These are phyloP conservation scores for Multifurca ochricompacta DNA, from an alignment of 768 basidiomycete species.

Conservation along the genomic window DNA sequence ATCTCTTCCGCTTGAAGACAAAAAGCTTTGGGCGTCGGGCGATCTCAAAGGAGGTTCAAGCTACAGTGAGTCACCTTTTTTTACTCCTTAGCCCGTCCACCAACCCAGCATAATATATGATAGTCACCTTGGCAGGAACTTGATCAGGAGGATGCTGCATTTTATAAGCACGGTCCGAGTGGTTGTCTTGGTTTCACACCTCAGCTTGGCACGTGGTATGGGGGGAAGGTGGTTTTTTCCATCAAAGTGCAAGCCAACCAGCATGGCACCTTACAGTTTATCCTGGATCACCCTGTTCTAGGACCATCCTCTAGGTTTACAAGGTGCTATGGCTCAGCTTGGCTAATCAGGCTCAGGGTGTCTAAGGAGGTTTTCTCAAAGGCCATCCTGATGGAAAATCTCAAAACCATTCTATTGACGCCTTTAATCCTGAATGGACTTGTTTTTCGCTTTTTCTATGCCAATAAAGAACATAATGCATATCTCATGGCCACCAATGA, in stretches of 20 bases:
- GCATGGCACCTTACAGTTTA: slow-evolving; percentile 29
- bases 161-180: slow-evolving; percentile 27
- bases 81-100: not conserved
- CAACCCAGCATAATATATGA: slow-evolving; percentile 4
- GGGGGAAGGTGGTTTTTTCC: slow-evolving; percentile 51
- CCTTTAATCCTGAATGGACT: slow-evolving; percentile 46
- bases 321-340: slow-evolving; percentile 57
- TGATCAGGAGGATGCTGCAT: slow-evolving; percentile 43
- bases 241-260: slow-evolving; percentile 30
- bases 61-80: slow-evolving; percentile 17
- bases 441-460: slow-evolving; percentile 54
- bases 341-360: slow-evolving; percentile 45
- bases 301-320: slow-evolving; percentile 50
- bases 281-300: slow-evolving; percentile 42
- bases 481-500: slow-evolving; percentile 54
- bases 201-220: slow-evolving; percentile 42
- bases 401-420: slow-evolving; percentile 38
- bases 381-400: slow-evolving; percentile 21
- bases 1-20: not conserved
- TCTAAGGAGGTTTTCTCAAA: slow-evolving; percentile 29
- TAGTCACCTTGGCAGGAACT: slow-evolving; percentile 60
- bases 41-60: not conserved
- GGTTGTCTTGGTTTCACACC: slow-evolving; percentile 35
- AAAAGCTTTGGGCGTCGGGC: not conserved
- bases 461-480: slow-evolving; percentile 46